phyloP scores from a whole-genome alignment of 1,139 yeast genomes.

The Suhomyces bolitotheri region DNA sequence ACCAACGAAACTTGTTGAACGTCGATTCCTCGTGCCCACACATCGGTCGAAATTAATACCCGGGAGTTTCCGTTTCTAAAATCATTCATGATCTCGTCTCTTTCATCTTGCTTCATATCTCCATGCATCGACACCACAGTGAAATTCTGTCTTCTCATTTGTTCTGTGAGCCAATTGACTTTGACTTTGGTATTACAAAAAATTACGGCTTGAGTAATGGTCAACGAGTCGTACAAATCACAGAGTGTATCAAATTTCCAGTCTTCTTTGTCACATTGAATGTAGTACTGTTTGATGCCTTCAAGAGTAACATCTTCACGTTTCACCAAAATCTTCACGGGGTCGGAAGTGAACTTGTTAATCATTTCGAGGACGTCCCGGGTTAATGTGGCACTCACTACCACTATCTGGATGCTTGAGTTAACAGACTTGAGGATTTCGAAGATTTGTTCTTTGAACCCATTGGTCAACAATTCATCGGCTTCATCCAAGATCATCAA shows the following conservation, averaged over 20 bases:
- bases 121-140: slow-evolving; percentile 96
- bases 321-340: slow-evolving; percentile 86
- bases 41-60: slow-evolving; percentile 90
- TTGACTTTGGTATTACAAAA: slow-evolving; percentile 91
- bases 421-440: slow-evolving; percentile 84
- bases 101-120: slow-evolving; percentile 91
- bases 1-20: slow-evolving; percentile 97
- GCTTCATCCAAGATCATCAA: slow-evolving; percentile 92
- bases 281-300: slow-evolving; percentile 85
- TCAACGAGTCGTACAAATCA: slow-evolving; percentile 89
- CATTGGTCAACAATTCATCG: slow-evolving; percentile 86
- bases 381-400: slow-evolving; percentile 91
- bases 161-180: slow-evolving; percentile 87
- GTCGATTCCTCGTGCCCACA: slow-evolving; percentile 97
- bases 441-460: slow-evolving; percentile 89
- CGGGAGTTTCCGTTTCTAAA: slow-evolving; percentile 76
- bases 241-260: slow-evolving; percentile 96
- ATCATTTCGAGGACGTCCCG: slow-evolving; percentile 85
- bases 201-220: slow-evolving; percentile 93
- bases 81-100: slow-evolving; percentile 88
- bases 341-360: slow-evolving; percentile 83
- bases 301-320: slow-evolving; percentile 86
- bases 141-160: slow-evolving; percentile 76
- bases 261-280: slow-evolving; percentile 86
- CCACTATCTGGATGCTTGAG: slow-evolving; percentile 82